Base-by-base conservation (phyloP, 2,329 filamentous ascomycete species). In the Claviceps spartinae region DNA sequence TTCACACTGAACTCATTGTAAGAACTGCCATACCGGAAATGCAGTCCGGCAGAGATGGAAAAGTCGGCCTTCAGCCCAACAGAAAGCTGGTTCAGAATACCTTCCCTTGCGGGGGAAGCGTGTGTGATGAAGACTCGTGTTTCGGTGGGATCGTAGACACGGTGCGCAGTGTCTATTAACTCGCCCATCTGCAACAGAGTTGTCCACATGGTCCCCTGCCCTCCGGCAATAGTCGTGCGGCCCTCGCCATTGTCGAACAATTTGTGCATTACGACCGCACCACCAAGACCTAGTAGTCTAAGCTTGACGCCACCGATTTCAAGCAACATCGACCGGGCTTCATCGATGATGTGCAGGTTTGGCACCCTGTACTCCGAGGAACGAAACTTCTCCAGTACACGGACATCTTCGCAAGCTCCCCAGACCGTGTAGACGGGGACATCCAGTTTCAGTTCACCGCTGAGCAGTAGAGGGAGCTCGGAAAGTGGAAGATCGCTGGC, bases 1-100 rank as follows among this genome's bases (percentile, higher is more conserved):
- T 98, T 98, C 64, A 98, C 93, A 58, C 90, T 96, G 72, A 98
- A 98, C 68, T 98, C 94, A 70, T 98, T 98, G 77, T 98, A 98
- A 1, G 94, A 98, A 69, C 91, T 97, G 58, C 94, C 93, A 61
- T 98, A 98, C 58, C 93, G 81, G 82, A 98, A 98, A 71, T 98
- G 93, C 30, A 98, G 82, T 62, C 93, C 93, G 48, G 93, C 93
- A 11, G 93, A 98, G 63, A 98, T 85, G 24, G 93, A 98, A 70
- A 98, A 98, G 67, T 98, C 93, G 37, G 93, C 90, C 72, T 98
- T 98, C 50, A 98, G 79, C 1, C 89, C 94, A 49, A 98, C 93
- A 2, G 93, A 96, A 16, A 98, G 83, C 73, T 98, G 93, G 69
- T 98, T 98, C 58, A 98, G 73, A 60, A 98, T 88, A 55, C 93